Conservation (phyloP, 106 monocot species). For the Vanilla planifolia region DNA sequence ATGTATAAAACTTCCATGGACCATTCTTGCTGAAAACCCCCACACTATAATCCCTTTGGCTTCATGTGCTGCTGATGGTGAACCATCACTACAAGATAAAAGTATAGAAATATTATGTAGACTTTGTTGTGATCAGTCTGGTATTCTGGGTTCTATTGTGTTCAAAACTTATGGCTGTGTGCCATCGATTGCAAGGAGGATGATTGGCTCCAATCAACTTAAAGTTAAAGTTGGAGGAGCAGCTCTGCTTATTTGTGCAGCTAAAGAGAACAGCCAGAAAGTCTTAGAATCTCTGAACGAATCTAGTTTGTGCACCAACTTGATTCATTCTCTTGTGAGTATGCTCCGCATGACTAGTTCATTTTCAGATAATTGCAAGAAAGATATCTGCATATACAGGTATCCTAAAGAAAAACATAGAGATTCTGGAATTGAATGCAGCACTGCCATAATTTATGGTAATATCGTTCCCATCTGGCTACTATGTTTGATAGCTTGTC, state of each 20-base stretch:
- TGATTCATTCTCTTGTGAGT: conserved; percentile 64
- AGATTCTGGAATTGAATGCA: conserved; percentile 30
- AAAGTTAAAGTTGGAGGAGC: conserved; percentile 77
- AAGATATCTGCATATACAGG: conserved; percentile 59
- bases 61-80: conserved; percentile 64
- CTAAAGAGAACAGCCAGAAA: conserved; percentile 48
- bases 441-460: conserved; percentile 54
- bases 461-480: conserved; percentile 68
- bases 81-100: conserved; percentile 72
- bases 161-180: conserved; percentile 53
- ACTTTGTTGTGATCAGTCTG: conserved; percentile 58
- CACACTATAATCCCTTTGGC: conserved; percentile 65
- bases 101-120: conserved; percentile 81
- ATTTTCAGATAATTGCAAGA: conserved; percentile 16
- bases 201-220: conserved; percentile 49
- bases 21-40: conserved; percentile 63
- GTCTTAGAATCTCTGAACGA: conserved; percentile 57
- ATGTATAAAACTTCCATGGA: conserved; percentile 50
- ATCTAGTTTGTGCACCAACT: conserved; percentile 41
- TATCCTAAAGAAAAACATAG: conserved; percentile 19
- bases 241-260: conserved; percentile 84
- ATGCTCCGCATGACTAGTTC: conserved; percentile 46
- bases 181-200: conserved; percentile 52
- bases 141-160: conserved; percentile 47
- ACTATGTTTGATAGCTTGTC: conserved; percentile 68